Conservation (phyloP, 805 yeast genomes). For the Myxozyma melibiosi region DNA sequence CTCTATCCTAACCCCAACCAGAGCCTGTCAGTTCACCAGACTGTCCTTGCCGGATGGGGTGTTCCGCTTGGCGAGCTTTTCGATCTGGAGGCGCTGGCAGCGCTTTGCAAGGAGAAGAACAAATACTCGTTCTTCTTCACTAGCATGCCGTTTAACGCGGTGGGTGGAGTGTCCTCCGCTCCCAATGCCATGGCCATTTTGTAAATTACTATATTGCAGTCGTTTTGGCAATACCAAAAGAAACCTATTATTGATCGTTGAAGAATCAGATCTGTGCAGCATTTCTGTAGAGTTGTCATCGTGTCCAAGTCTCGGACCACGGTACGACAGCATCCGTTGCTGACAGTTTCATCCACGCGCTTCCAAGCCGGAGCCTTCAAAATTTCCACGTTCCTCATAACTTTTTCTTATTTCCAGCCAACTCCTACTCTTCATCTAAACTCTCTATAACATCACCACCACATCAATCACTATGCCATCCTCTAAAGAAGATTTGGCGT, state of each 20-base stretch:
- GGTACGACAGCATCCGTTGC: too few relatives aligned
- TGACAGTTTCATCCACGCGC: conserved; percentile 11
- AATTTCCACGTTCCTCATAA: not conserved
- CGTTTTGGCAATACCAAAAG: too few relatives aligned
- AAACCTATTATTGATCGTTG: too few relatives aligned
- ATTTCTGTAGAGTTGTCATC: too few relatives aligned
- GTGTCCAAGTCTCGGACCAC: too few relatives aligned
- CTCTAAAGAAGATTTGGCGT: conserved; percentile 48
- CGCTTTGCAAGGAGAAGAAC: conserved; percentile 35
- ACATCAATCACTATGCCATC: conserved; percentile 9
- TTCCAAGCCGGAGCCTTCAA: not conserved
- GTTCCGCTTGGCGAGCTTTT: conserved; percentile 44
- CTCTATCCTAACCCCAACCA: conserved; percentile 31
- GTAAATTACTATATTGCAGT: not conserved
- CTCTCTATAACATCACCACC: not conserved
- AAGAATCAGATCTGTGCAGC: too few relatives aligned
- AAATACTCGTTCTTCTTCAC: conserved; percentile 40
- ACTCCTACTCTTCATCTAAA: not conserved
- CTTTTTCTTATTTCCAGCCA: not conserved
- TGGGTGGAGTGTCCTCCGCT: conserved; percentile 42
- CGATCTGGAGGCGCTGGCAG: conserved; percentile 39
- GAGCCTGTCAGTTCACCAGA: conserved; percentile 35
- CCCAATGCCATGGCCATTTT: conserved; percentile 52
- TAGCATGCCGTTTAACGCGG: conserved; percentile 40
- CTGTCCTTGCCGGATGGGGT: conserved; percentile 41